Percentiles rank a stretch among this genome's conserved stretches.
Conservation (phyloP, 2,329 filamentous ascomycete genomes). For the Phialophora chinensis region DNA sequence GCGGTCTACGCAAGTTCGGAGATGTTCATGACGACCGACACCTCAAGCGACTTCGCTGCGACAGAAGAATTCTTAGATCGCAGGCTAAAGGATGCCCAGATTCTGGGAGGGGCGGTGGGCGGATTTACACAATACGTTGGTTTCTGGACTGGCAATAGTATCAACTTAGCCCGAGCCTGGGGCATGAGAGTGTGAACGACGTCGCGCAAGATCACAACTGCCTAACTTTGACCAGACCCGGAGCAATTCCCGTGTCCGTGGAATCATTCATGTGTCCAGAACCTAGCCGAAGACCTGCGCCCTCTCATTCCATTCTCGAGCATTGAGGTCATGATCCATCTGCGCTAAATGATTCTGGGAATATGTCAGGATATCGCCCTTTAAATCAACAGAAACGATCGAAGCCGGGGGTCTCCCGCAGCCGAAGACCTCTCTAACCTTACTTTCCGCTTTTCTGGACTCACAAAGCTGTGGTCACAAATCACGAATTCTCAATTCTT, state of each 20-base stretch:
- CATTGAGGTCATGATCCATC: too few relatives aligned
- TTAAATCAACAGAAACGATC: neutral
- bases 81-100: slow-evolving; percentile 72
- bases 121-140: slow-evolving; percentile 77
- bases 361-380: neutral
- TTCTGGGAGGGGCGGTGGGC: slow-evolving; percentile 66
- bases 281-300: neutral
- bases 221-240: neutral
- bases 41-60: slow-evolving; percentile 71
- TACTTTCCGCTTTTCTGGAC: neutral
- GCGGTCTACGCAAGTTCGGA: slow-evolving; percentile 79
- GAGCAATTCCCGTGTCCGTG: neutral
- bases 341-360: too few relatives aligned
- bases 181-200: slow-evolving; percentile 72
- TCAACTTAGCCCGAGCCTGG: slow-evolving; percentile 88
- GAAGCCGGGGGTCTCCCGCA: neutral
- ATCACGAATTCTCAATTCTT: neutral
- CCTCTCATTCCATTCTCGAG: too few relatives aligned
- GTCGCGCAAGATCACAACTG: neutral
- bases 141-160: slow-evolving; percentile 75
- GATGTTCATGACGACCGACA: slow-evolving; percentile 92
- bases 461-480: neutral
- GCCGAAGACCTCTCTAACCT: neutral
- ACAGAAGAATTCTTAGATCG: slow-evolving; percentile 81
- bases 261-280: neutral